Base-by-base conservation (phyloP, 257 asterid species). In the Nicotiana paniculata region DNA sequence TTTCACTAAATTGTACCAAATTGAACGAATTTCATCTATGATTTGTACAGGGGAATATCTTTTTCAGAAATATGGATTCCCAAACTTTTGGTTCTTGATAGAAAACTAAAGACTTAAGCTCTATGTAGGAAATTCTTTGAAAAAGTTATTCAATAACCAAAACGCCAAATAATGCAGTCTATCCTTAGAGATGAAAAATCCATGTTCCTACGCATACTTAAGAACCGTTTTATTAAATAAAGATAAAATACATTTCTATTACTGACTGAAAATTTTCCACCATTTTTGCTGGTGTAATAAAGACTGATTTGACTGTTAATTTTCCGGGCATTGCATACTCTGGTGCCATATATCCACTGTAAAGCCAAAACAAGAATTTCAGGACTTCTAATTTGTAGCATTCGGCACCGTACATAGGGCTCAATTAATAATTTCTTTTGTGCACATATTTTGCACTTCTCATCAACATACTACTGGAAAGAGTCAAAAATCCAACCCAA, bases 271-370 rank as follows among this genome's bases (percentile, higher is more conserved):
- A 28, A 28, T 28, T 28, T 28, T 28, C 30, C 30, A 28, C 30
- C 30, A 28, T 28, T 28, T 28, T 28, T 28, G 30, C 30, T 28
- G 30, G 30, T 28, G 30, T 28, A 43, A 43, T 43, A 21, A 86
- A 81, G 58, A 77, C 85, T 18, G 83, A 86, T 15, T 81, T 81
- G 6, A 83, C 65, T 2, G 84, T 81, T 15, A 83, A 51, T 9
- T 33, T 4, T 4, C 83, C 85, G 0, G 43, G 81, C 5, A 24
- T 18, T 55, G 53, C 48, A 7, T 86, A 81, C 46, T 83, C 86
- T 4, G 88, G 85, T 6, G 86, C 53, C 85, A 86, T 83, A 64
- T 86, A 83, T 39, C 86, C 88, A 35, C 83, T 86, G 37, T 81
- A 86, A 83, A 54, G 8, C 15, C 57, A 9, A 70, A 7, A 77